These are phyloP conservation scores for Gynandropsis gynandra DNA, from an alignment of 345 rosid genomes.

Conservation along the genomic window DNA sequence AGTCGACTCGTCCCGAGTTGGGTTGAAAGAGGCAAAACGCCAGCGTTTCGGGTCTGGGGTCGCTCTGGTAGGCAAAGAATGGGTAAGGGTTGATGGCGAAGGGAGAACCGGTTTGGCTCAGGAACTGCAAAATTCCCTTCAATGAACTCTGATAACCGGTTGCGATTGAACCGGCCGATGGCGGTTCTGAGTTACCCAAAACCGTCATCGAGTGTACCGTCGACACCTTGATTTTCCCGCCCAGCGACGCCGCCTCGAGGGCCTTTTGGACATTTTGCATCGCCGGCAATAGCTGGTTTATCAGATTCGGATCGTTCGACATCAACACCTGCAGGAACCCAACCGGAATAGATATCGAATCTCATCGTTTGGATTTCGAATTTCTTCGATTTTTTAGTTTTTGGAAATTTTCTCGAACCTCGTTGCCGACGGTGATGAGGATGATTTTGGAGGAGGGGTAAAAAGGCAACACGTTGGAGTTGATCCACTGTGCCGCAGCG, in stretches of 20 bases:
- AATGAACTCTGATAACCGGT: constrained; percentile 46
- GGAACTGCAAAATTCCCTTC: constrained; percentile 61
- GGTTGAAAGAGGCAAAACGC: constrained; percentile 85
- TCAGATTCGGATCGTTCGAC: constrained; percentile 58
- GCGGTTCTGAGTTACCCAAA: constrained; percentile 69
- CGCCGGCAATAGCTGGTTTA: constrained; percentile 77
- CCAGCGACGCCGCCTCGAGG: constrained; percentile 55
- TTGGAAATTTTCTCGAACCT: constrained; percentile 34
- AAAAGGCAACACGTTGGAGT: constrained; percentile 58
- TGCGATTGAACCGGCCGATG: constrained; percentile 64
- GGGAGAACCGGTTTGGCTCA: constrained; percentile 64
- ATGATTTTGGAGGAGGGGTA: constrained; percentile 81
- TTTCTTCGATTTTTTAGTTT: neutral
- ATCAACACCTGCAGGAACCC: constrained; percentile 44
- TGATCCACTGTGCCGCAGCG: constrained; percentile 69
- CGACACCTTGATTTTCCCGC: constrained; percentile 77
- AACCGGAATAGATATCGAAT: too few species aligned
- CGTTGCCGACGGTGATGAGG: constrained; percentile 84
- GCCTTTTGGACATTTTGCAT: constrained; percentile 75
- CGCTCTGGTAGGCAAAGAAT: constrained; percentile 83
- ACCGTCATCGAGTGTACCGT: constrained; percentile 88
- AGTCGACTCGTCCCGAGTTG: constrained; percentile 80
- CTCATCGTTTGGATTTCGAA: too few species aligned
- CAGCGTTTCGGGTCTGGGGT: constrained; percentile 77
- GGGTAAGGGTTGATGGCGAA: constrained; percentile 86